Conservation (phyloP, 108 stramenopile genomes). For the Cyclotella distinguenda region DNA sequence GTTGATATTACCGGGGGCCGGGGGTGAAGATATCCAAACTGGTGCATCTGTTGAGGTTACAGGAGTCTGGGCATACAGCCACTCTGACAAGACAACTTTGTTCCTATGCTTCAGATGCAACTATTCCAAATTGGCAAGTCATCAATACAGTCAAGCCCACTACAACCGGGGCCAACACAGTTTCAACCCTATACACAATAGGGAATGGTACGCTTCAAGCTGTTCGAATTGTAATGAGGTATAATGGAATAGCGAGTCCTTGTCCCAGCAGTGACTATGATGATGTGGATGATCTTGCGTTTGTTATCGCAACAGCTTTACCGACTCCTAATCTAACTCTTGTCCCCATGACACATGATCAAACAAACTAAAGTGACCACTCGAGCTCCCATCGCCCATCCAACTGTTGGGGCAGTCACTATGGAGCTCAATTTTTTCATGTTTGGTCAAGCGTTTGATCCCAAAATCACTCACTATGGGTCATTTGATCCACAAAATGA, state of each 20-base stretch:
- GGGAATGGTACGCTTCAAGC: constrained; percentile 11
- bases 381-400: too few relatives aligned
- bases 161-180: not conserved
- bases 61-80: constrained; percentile 16
- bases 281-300: constrained; percentile 12
- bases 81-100: constrained; percentile 13
- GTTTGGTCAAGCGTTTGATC: too few relatives aligned
- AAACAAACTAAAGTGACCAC: too few relatives aligned
- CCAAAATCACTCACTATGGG: too few relatives aligned
- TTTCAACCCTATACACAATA: constrained; percentile 11
- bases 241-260: constrained; percentile 7
- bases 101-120: constrained; percentile 25
- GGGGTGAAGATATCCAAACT: not conserved
- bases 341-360: too few relatives aligned
- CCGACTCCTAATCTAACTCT: too few relatives aligned
- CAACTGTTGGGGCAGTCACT: too few relatives aligned
- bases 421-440: too few relatives aligned
- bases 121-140: constrained; percentile 18
- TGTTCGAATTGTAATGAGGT: constrained; percentile 21
- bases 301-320: not conserved
- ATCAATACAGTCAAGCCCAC: constrained; percentile 14
- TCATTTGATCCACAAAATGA: too few relatives aligned
- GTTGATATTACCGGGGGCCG: not conserved
- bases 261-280: constrained; percentile 2
- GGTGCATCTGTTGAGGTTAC: constrained; percentile 11